Evolutionary conservation across 768 basidiomycete genomes (phyloP), one percentile per base, ranked within the genome.

Genomic region (Xanthoconium purpureum): DNA sequence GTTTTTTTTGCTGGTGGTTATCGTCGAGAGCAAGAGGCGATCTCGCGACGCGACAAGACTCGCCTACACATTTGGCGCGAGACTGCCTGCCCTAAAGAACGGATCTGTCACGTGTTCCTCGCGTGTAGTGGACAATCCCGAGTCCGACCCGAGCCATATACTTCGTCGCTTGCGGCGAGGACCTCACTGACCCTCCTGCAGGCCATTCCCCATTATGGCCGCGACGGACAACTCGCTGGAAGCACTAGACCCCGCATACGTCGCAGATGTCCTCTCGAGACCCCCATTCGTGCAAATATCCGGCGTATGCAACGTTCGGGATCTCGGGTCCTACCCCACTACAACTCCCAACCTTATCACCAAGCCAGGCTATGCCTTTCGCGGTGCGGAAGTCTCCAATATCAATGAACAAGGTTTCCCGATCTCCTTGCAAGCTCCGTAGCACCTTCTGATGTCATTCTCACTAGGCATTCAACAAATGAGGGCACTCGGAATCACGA

Each of bases 251-350:
- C 82, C 87, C 3, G 70, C 68, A 17, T 83, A 84, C 71, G 87
- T 91, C 18, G 73, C 78, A 8, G 78, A 85, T 24, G 71, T 82
- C 11, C 80, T 91, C 38, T 88, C 87, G 1, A 77, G 76, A 28
- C 84, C 82, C 9, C 90, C 90, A 0, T 92, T 92, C 62, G 80
- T 89, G 10, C 66, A 75, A 17, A 77, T 91, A 61, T 69, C 81
- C n/a, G 90, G 90, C 32, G 88, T 91, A 10, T 82, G 81, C 61
- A 92, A 92, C 67, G 77, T 87, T 49, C 79, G 90, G 52, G 87
- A 89, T 71, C 77, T 92, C 11, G 90, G 89, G 35, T 75, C 74
- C 45, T 84, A 87, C 65, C 73, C 81, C 49, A 81, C 83, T 9
- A 66, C 73, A 14, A 71, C 69, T 54, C 76, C 77, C 20, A 80